A percentile compares a stretch with the other conserved stretches of the same genome.
These are phyloP conservation scores for Fraxinus sp. DNA, from an alignment of 305 asterid genomes.

Conservation along the genomic window DNA sequence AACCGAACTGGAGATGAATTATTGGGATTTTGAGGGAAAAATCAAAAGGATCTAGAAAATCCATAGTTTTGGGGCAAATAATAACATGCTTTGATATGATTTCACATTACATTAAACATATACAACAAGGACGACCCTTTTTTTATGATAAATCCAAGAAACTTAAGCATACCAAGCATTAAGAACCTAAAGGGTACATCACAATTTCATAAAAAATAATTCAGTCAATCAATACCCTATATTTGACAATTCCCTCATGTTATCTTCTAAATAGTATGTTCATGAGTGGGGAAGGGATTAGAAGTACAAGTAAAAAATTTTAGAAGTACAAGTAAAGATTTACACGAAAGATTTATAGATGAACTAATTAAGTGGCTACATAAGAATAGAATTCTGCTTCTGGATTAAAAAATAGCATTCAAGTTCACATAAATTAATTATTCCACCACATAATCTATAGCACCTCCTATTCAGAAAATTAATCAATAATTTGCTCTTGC, in stretches of 20 bases:
- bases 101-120: not conserved
- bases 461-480: too few relatives aligned
- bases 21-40: not conserved
- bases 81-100: not conserved
- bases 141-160: not conserved
- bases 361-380: not conserved
- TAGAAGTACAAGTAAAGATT: not conserved
- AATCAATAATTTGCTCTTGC: too few relatives aligned
- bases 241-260: not conserved
- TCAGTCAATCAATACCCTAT: not conserved
- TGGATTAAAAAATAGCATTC: too few relatives aligned
- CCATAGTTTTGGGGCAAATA: not conserved
- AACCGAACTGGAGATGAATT: slow-evolving; percentile 18
- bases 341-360: not conserved
- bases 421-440: too few relatives aligned
- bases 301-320: too few relatives aligned
- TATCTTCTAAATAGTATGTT: not conserved
- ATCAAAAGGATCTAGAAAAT: not conserved
- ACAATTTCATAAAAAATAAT: not conserved
- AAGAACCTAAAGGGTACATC: not conserved
- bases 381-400: too few relatives aligned
- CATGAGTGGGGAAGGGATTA: not conserved
- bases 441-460: too few relatives aligned
- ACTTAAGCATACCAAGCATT: not conserved
- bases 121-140: not conserved